Percentiles rank a stretch among this genome's conserved stretches.
Evolutionary conservation across 768 basidiomycete genomes (phyloP).

Genomic region (Mycena galopus): DNA sequence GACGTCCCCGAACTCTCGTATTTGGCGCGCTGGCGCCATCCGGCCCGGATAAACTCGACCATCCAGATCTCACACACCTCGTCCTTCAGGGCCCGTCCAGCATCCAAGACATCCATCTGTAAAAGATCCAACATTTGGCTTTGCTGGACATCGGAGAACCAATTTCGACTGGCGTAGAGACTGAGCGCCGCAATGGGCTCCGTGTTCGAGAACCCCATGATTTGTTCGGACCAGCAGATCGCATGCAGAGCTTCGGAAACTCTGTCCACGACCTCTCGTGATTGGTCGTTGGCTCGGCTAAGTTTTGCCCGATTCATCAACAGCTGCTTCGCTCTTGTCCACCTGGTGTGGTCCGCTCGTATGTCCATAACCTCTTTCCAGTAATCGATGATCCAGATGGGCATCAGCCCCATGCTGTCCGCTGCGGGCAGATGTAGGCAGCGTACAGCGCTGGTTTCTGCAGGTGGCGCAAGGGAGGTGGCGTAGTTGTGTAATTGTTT

Average conservation of each 20-base stretch:
- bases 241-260: constrained; percentile 2
- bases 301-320: neutral
- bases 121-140: neutral
- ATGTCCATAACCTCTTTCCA: neutral
- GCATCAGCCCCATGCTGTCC: neutral
- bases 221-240: neutral
- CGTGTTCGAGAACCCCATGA: neutral
- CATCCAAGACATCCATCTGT: neutral
- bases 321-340: neutral
- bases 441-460: neutral
- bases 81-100: neutral
- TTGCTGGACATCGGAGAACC: constrained; percentile 4
- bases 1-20: neutral
- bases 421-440: neutral
- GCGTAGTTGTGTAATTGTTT: neutral
- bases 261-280: neutral
- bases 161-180: neutral
- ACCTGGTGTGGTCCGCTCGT: neutral
- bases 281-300: neutral
- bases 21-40: neutral
- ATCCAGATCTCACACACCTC: neutral
- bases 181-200: neutral
- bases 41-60: neutral
- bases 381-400: neutral
- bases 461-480: too few relatives aligned